These are phyloP conservation scores for Oxyria digyna DNA, from an alignment of 148 eudicot species.

Conservation along the genomic window DNA sequence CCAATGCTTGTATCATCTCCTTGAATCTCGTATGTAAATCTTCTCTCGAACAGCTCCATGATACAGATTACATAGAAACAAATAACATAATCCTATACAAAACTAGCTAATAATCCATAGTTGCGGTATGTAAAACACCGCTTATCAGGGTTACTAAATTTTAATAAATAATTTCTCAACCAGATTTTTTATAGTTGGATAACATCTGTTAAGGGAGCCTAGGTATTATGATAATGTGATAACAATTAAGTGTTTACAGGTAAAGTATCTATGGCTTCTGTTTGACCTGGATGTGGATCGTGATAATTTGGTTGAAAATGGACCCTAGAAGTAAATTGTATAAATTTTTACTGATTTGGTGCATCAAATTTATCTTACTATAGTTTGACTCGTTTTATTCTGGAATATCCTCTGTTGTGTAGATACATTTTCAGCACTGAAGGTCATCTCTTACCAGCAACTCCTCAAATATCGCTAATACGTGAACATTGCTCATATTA, in stretches of 20 bases:
- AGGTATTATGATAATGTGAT: neutral
- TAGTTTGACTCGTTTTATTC: neutral
- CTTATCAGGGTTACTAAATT: neutral
- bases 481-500: conserved; percentile 72
- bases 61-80: too few relatives aligned
- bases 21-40: too few relatives aligned
- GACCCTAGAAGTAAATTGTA: conserved; percentile 72
- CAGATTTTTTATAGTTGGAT: neutral
- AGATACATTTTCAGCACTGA: conserved; percentile 96
- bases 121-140: too few relatives aligned
- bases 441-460: conserved; percentile 84
- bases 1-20: too few relatives aligned
- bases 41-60: too few relatives aligned
- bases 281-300: conserved; percentile 96
- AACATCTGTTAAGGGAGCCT: neutral
- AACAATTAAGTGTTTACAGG: conserved; percentile 41
- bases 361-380: neutral
- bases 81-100: too few relatives aligned
- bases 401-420: conserved; percentile 9
- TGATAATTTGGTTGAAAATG: conserved; percentile 94
- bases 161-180: neutral
- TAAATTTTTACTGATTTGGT: neutral
- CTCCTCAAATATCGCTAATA: conserved; percentile 79
- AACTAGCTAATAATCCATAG: too few relatives aligned
- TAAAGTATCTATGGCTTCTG: conserved; percentile 92